phyloP scores from a whole-genome alignment of 208 protist genomes.

The Leishmania aethiopica region DNA sequence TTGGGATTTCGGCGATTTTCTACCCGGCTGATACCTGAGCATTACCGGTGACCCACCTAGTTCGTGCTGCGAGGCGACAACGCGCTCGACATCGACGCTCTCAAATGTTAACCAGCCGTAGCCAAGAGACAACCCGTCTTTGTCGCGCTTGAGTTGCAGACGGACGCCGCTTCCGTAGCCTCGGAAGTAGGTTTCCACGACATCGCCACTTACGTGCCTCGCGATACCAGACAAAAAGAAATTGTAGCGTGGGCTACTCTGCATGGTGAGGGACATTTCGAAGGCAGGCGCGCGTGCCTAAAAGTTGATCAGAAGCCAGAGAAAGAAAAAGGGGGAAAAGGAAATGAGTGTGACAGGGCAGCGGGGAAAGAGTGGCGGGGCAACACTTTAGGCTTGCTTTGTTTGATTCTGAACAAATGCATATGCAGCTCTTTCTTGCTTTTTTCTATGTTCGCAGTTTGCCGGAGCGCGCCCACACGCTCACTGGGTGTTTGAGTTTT shows the following conservation, averaged over 20 bases:
- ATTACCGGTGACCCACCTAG: conserved; percentile 11
- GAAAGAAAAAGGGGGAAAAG: background rate
- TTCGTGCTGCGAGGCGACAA: conserved; percentile 6
- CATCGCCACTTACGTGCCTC: conserved; percentile 40
- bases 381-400: background rate
- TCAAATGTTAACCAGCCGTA: conserved; percentile 66
- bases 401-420: background rate
- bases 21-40: background rate
- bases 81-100: conserved; percentile 5
- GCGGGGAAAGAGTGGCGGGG: background rate
- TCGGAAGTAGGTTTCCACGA: conserved; percentile 50
- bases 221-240: conserved; percentile 67
- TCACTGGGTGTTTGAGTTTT: background rate
- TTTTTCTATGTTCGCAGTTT: background rate
- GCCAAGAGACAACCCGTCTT: conserved; percentile 52
- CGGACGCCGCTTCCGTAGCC: conserved; percentile 33
- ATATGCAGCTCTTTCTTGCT: background rate
- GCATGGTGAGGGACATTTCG: background rate
- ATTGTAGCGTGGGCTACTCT: background rate
- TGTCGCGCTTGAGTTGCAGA: conserved; percentile 41
- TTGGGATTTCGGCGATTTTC: background rate
- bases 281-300: background rate
- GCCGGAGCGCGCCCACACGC: background rate
- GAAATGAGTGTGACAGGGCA: background rate
- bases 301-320: background rate